phyloP scores from a whole-genome alignment of 768 basidiomycete genomes.

The Boletellus ananas region DNA sequence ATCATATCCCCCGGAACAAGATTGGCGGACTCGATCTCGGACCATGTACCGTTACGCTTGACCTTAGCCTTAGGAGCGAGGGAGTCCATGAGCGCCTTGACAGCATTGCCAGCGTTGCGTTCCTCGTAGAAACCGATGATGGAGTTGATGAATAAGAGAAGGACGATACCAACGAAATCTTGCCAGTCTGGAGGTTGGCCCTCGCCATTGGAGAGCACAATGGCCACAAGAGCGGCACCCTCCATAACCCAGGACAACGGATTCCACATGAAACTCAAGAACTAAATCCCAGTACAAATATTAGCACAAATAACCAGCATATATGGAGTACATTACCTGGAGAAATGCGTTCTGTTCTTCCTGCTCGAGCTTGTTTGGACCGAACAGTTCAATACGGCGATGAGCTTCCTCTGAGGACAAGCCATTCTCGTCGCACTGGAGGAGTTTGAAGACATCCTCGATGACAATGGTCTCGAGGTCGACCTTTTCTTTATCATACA shows the following conservation, averaged over 20 bases:
- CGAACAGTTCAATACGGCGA: constrained; percentile 89
- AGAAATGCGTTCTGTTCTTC: constrained; percentile 91
- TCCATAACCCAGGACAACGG: constrained; percentile 99
- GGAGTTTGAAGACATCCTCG: constrained; percentile 94
- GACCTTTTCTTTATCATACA: constrained; percentile 99
- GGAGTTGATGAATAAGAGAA: constrained; percentile 91
- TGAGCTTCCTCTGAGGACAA: constrained; percentile 67
- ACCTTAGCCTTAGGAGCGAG: constrained; percentile 97
- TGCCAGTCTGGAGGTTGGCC: constrained; percentile 88
- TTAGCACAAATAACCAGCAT: neutral
- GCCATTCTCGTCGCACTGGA: constrained; percentile 86
- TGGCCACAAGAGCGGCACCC: constrained; percentile 90
- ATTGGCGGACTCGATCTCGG: constrained; percentile 83
- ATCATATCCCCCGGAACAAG: constrained; percentile 96
- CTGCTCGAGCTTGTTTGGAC: constrained; percentile 90
- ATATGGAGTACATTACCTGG: constrained; percentile 48
- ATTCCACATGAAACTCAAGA: constrained; percentile 99
- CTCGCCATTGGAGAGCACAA: constrained; percentile 92
- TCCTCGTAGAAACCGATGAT: constrained; percentile 98
- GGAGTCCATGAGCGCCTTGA: constrained; percentile 99
- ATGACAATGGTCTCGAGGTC: constrained; percentile 96
- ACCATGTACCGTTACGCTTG: constrained; percentile 81
- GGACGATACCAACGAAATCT: constrained; percentile 95
- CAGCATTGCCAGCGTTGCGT: constrained; percentile 94
- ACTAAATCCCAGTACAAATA: constrained; percentile 38